Evolutionary conservation across 169 alveolate species (phyloP), one percentile per base, ranked within the genome.

Genomic region (Miamiensis avidus): DNA sequence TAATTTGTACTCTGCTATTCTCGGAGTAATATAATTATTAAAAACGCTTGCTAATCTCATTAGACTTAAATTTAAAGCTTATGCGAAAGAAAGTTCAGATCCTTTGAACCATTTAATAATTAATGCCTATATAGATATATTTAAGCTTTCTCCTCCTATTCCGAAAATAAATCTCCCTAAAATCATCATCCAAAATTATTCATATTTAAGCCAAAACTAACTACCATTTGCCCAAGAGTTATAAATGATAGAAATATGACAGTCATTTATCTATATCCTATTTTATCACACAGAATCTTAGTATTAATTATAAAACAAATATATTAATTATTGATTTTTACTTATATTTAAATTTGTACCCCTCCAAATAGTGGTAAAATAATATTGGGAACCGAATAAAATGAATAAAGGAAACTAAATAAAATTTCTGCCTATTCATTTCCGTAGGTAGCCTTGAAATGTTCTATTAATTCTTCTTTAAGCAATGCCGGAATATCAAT

Each of bases 141-240:
- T 65, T 6, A 86, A 0, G 0, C 84, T 79, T 86, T 86, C 90
- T 25, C 90, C 90, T 0, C 90, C 90, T 74, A 86, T 74, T 30
- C 90, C 90, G 65, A 81, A 86, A 33, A 86, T 72, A 64, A 86
- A 86, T 75, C 90, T 82, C 11, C 90, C 90, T 31, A 86, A 75
- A 27, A 86, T 75, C 90, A 86, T 86, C 27, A 75, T 65, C 75
- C 78, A n/a, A 81, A 64, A 32, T 74, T 81, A 34, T 27, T 65
- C 26, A 31, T 32, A 31, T 34, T 64, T 31, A 74, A 32, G 31
- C 90, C 90, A n/a, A 74, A 81, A 64, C 34, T 34, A 1, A 81
- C 30, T 0, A 86, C 34, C 26, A 76, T 65, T 74, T 86, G 29
- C 29, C 90, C 90, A 4, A 75, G 20, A 0, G 84, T 65, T 29